Conservation (phyloP, 2,329 filamentous ascomycete genomes). For the Colletotrichum liaoningense region DNA sequence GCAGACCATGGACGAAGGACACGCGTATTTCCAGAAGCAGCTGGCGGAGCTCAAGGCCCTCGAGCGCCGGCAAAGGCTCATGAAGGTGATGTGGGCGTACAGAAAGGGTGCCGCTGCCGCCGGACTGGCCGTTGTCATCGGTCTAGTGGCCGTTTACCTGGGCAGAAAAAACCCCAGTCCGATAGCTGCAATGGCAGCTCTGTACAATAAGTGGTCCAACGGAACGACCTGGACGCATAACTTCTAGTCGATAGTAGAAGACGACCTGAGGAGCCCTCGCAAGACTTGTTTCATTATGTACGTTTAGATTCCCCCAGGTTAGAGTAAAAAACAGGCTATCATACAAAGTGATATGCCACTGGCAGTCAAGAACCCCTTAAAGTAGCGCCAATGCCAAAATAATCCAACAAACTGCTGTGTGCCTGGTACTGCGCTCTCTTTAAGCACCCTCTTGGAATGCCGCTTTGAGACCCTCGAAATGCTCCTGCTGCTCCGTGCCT, state of each 20-base stretch:
- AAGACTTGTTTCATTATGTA: constrained; percentile 11
- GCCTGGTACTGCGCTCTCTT: not conserved
- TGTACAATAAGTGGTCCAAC: constrained; percentile 37
- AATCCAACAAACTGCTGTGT: not conserved
- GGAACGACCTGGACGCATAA: constrained; percentile 29
- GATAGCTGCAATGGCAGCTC: constrained; percentile 30
- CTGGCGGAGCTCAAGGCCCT: constrained; percentile 76
- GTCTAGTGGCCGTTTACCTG: constrained; percentile 75
- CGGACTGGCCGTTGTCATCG: constrained; percentile 75
- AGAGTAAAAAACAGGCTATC: not conserved
- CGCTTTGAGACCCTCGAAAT: constrained; percentile 77
- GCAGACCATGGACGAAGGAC: constrained; percentile 75
- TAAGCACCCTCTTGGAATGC: constrained; percentile 63
- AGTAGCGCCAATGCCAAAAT: constrained; percentile 17
- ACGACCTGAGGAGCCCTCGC: not conserved
- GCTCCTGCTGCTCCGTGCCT: constrained; percentile 77
- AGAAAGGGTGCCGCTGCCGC: constrained; percentile 71
- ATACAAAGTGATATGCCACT: constrained; percentile 22
- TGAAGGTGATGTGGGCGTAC: constrained; percentile 70
- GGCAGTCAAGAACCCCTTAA: constrained; percentile 19
- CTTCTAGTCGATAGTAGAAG: constrained; percentile 14
- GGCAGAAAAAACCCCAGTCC: constrained; percentile 55
- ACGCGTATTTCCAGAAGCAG: constrained; percentile 76
- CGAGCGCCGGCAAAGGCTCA: constrained; percentile 65
- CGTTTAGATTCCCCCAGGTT: not conserved